Conservation (phyloP, 2,329 filamentous ascomycete genomes). For the Cladophialophora carrionii region DNA sequence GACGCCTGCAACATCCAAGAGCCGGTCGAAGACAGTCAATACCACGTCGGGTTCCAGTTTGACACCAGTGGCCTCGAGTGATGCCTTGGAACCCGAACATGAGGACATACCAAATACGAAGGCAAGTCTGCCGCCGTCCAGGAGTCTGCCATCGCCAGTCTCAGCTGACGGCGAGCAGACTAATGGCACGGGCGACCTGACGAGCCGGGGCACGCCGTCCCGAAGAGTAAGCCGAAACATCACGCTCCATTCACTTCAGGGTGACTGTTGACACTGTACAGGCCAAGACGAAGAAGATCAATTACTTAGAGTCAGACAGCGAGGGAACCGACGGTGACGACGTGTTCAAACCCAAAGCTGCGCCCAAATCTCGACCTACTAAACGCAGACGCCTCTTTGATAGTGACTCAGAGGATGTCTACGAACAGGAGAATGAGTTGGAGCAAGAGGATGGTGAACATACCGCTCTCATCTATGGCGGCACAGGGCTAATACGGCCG, state of each 20-base stretch:
- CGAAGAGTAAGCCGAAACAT: slow-evolving; percentile 65
- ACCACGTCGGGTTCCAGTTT: slow-evolving; percentile 52
- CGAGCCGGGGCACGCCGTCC: slow-evolving; percentile 69
- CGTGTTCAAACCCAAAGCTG: slow-evolving; percentile 63
- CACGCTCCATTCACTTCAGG: background rate
- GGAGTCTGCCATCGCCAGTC: slow-evolving; percentile 52
- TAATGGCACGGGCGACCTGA: slow-evolving; percentile 39
- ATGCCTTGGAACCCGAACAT: slow-evolving; percentile 69
- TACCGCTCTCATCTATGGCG: background rate
- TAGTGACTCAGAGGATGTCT: slow-evolving; percentile 69
- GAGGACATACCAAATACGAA: slow-evolving; percentile 52
- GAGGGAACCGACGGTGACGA: slow-evolving; percentile 70
- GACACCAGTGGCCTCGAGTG: slow-evolving; percentile 81
- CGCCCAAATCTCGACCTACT: slow-evolving; percentile 47
- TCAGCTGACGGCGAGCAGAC: slow-evolving; percentile 48
- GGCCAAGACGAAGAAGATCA: slow-evolving; percentile 67
- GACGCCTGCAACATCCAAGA: slow-evolving; percentile 43
- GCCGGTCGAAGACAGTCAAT: slow-evolving; percentile 53
- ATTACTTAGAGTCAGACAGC: slow-evolving; percentile 83
- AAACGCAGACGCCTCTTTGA: slow-evolving; percentile 67
- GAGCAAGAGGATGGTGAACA: slow-evolving; percentile 58
- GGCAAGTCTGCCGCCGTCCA: slow-evolving; percentile 55
- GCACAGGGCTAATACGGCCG: background rate
- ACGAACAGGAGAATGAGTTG: slow-evolving; percentile 65
- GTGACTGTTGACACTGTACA: slow-evolving; percentile 38